A percentile compares a stretch with the other conserved stretches of the same genome.
Evolutionary conservation across 805 yeast species (phyloP).

Genomic region (Komagataella phaffii): DNA sequence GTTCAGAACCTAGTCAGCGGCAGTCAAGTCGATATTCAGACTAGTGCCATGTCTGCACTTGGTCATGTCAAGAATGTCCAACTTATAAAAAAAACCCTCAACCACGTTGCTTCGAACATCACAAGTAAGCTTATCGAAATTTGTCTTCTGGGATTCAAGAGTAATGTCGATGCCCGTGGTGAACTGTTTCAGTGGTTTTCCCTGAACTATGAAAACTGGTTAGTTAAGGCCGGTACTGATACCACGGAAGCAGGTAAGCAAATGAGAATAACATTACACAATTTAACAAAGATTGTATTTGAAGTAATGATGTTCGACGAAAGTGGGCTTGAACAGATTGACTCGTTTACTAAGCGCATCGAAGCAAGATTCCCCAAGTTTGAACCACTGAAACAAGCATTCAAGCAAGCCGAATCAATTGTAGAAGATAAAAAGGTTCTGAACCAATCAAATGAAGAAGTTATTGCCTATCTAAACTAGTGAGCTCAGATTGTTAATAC

Average conservation of each 20-base stretch:
- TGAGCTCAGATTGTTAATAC: not conserved
- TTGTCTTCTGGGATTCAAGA: constrained; percentile 41
- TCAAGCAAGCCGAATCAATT: not conserved
- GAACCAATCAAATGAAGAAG: not conserved
- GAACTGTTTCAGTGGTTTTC: constrained; percentile 45
- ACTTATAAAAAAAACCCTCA: constrained; percentile 37
- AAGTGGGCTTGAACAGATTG: constrained; percentile 1
- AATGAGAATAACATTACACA: constrained; percentile 28
- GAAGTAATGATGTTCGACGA: constrained; percentile 10
- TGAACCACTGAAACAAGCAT: not conserved
- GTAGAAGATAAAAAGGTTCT: not conserved
- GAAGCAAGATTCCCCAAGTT: not conserved
- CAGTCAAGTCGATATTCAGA: constrained; percentile 27
- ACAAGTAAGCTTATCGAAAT: constrained; percentile 41
- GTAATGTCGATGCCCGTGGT: constrained; percentile 16
- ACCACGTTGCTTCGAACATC: constrained; percentile 42
- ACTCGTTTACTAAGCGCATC: constrained; percentile 7
- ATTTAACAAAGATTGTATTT: constrained; percentile 26
- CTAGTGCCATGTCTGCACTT: constrained; percentile 40
- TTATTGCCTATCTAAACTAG: not conserved
- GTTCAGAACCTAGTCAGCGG: constrained; percentile 22
- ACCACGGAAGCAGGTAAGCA: constrained; percentile 33
- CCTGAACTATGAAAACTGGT: constrained; percentile 39
- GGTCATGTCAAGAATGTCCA: constrained; percentile 33
- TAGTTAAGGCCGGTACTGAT: constrained; percentile 27